Conservation (phyloP, 2,329 filamentous ascomycete species). For the Xylariaceae sp. region DNA sequence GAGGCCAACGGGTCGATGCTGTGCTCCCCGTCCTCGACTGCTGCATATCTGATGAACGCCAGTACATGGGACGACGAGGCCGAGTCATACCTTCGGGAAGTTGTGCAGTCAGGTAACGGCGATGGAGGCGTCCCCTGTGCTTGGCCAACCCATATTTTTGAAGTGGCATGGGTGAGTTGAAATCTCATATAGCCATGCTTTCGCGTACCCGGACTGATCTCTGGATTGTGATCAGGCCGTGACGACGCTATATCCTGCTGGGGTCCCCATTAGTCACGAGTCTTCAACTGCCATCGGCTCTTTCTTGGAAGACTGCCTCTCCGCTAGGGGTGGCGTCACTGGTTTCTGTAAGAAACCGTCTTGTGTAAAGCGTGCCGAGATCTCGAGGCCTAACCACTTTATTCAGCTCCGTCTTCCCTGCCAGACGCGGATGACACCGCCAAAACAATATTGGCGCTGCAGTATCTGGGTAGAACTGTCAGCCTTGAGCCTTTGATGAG, state of each 20-base stretch:
- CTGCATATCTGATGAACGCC: constrained; percentile 13
- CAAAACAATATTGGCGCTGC: not conserved
- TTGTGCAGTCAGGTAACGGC: not conserved
- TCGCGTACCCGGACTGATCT: not conserved
- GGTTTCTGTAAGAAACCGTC: too few species aligned
- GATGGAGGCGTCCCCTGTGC: constrained; percentile 6
- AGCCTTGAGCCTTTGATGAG: constrained; percentile 5
- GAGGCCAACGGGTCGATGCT: constrained; percentile 23
- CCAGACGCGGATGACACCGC: constrained; percentile 2
- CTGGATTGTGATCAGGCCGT: too few species aligned
- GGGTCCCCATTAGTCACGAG: too few species aligned
- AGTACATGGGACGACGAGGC: constrained; percentile 4
- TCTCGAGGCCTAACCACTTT: too few species aligned
- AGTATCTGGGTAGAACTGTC: not conserved
- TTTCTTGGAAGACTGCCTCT: too few species aligned
- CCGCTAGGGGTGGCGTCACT: too few species aligned
- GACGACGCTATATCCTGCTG: too few species aligned
- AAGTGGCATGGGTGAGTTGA: constrained; percentile 5
- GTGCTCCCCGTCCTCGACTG: constrained; percentile 30
- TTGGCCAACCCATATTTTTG: constrained; percentile 5
- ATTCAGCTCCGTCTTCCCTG: not conserved
- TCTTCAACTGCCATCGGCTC: too few species aligned
- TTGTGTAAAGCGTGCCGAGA: too few species aligned
- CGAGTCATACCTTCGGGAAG: constrained; percentile 6
- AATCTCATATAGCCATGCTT: not conserved